These are phyloP conservation scores for Colletotrichum filicis DNA, from an alignment of 2,329 filamentous ascomycete genomes.

Conservation along the genomic window DNA sequence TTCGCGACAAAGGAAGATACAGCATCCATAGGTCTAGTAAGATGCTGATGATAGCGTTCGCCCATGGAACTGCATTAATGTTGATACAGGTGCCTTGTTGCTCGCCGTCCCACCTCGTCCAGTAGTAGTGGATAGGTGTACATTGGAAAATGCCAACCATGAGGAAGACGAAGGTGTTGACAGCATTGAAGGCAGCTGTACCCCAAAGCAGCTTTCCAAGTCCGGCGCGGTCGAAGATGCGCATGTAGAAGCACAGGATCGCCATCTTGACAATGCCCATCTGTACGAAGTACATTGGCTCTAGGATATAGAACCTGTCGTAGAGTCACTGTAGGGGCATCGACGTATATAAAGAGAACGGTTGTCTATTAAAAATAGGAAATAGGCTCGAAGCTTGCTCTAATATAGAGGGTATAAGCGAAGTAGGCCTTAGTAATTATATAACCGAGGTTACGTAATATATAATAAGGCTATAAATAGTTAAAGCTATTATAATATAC, in stretches of 20 bases:
- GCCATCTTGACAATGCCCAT: conserved; percentile 53
- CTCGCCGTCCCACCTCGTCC: conserved; percentile 53
- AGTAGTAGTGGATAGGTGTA: conserved; percentile 51
- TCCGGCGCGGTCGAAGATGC: conserved; percentile 48
- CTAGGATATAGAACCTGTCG: conserved; percentile 47
- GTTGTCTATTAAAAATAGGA: too few relatives aligned
- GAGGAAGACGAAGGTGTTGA: conserved; percentile 45
- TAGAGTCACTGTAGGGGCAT: too few relatives aligned
- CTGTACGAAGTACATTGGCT: conserved; percentile 51
- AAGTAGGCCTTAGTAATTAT: too few relatives aligned
- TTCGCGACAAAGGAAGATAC: conserved; percentile 50
- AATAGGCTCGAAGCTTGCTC: too few relatives aligned
- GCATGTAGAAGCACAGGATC: conserved; percentile 54
- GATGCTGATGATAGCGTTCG: conserved; percentile 54
- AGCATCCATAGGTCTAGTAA: conserved; percentile 56
- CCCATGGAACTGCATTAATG: conserved; percentile 52
- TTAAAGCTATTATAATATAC: too few relatives aligned
- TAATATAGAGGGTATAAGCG: too few relatives aligned
- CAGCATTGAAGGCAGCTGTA: conserved; percentile 44
- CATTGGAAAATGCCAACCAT: conserved; percentile 50
- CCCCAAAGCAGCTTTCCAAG: conserved; percentile 46
- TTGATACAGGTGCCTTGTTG: conserved; percentile 53
- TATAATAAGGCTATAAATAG: too few relatives aligned
- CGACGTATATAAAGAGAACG: too few relatives aligned
- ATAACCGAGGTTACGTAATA: too few relatives aligned